Percentiles rank a stretch among this genome's conserved stretches.
Evolutionary conservation across 306 rosid genomes (phyloP).

Genomic region (Astragalus membranaceus): DNA sequence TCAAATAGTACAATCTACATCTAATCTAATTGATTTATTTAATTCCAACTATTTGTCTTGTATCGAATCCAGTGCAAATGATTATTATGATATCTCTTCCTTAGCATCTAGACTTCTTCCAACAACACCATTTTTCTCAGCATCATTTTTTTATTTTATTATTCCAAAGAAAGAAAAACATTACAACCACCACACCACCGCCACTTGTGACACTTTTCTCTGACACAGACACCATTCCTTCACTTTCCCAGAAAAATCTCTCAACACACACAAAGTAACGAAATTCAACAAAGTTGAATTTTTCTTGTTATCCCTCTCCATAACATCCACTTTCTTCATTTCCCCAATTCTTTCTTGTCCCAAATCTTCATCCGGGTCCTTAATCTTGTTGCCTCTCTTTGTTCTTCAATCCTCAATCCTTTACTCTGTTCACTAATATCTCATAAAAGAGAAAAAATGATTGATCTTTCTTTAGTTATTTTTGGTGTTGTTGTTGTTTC

Average conservation of each 20-base stretch:
- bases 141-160: constrained; percentile 11
- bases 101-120: not conserved
- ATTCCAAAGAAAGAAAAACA: constrained; percentile 7
- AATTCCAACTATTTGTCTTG: not conserved
- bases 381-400: not conserved
- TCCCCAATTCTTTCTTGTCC: not conserved
- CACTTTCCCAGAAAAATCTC: not conserved
- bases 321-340: not conserved
- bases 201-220: not conserved
- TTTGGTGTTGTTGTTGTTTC: too few relatives aligned
- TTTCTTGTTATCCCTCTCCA: not conserved
- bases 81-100: too few relatives aligned
- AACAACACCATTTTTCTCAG: not conserved
- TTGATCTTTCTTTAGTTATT: not conserved
- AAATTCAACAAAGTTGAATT: not conserved
- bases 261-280: not conserved
- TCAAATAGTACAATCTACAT: not conserved
- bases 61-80: not conserved
- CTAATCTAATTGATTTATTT: not conserved
- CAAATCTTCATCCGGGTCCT: not conserved
- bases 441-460: not conserved
- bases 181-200: not conserved
- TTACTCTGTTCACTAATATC: not conserved
- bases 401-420: not conserved
- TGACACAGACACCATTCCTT: constrained; percentile 10